Conservation (phyloP, 2,329 filamentous ascomycete genomes). For the Davidsoniella neocaledoniae region DNA sequence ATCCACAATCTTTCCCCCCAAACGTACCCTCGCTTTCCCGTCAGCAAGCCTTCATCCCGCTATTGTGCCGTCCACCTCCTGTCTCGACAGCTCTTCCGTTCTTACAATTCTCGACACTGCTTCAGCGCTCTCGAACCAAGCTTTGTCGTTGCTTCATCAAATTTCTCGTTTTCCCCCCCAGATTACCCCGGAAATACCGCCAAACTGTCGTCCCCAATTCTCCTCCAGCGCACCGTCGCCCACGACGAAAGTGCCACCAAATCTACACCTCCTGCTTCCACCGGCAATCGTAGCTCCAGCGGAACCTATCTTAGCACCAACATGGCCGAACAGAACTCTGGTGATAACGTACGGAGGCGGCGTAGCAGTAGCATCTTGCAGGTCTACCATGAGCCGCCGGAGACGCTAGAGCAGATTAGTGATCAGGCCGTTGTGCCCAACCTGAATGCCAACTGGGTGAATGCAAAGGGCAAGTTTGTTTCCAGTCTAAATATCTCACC, state of each 20-base stretch:
- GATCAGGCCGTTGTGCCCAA: slow-evolving; percentile 92
- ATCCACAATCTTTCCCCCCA: neutral
- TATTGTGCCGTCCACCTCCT: too few species aligned
- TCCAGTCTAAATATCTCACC: neutral
- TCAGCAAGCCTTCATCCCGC: too few species aligned
- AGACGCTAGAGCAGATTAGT: slow-evolving; percentile 93
- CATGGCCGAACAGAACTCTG: slow-evolving; percentile 36
- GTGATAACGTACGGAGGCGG: slow-evolving; percentile 59
- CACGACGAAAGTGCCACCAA: slow-evolving; percentile 69
- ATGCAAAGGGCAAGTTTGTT: slow-evolving; percentile 64
- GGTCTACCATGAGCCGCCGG: slow-evolving; percentile 91
- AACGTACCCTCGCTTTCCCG: neutral
- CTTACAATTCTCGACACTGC: too few species aligned
- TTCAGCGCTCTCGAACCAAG: neutral
- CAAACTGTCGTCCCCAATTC: slow-evolving; percentile 85
- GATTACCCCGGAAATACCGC: slow-evolving; percentile 46
- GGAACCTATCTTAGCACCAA: slow-evolving; percentile 34
- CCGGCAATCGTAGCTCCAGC: slow-evolving; percentile 19
- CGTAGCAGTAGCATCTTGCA: slow-evolving; percentile 84
- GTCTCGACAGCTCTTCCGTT: too few species aligned
- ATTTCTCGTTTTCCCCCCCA: neutral
- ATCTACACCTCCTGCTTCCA: slow-evolving; percentile 22
- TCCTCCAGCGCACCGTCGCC: slow-evolving; percentile 78
- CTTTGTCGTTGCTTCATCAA: neutral
- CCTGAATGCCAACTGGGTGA: slow-evolving; percentile 96